A percentile compares a stretch with the other conserved stretches of the same genome.
Evolutionary conservation across 2,329 filamentous ascomycete species (phyloP).

Genomic region (Phaeoacremonium minimum): DNA sequence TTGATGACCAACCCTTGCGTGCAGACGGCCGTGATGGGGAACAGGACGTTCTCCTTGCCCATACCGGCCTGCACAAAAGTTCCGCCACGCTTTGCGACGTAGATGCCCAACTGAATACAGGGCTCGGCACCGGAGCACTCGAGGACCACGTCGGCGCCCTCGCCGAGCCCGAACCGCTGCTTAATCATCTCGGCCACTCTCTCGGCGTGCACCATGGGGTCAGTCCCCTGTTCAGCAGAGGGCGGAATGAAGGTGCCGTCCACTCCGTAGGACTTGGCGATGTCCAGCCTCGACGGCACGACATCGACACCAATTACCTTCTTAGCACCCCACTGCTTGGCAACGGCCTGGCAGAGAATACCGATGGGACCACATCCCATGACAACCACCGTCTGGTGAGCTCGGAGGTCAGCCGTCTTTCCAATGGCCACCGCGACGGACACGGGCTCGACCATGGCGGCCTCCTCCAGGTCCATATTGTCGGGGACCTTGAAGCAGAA

Average conservation of each 20-base stretch:
- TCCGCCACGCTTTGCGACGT: constrained; percentile 44
- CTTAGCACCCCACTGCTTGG: constrained; percentile 38
- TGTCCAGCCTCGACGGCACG: constrained; percentile 29
- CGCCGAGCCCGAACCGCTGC: constrained; percentile 27
- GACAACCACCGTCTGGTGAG: constrained; percentile 36
- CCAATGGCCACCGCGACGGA: constrained; percentile 44
- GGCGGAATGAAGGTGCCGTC: constrained; percentile 34
- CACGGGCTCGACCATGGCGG: constrained; percentile 46
- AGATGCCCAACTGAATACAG: constrained; percentile 49
- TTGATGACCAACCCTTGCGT: constrained; percentile 34
- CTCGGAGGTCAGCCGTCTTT: constrained; percentile 31
- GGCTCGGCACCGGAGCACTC: constrained; percentile 39
- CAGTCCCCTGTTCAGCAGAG: constrained; percentile 18
- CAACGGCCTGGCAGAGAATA: constrained; percentile 37
- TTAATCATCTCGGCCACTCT: constrained; percentile 32
- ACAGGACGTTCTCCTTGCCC: constrained; percentile 45
- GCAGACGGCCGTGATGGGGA: constrained; percentile 36
- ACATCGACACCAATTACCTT: constrained; percentile 43
- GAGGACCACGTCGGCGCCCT: constrained; percentile 43
- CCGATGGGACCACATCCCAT: constrained; percentile 48
- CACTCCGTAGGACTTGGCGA: constrained; percentile 37
- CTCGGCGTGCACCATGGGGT: constrained; percentile 29
- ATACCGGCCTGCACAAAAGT: constrained; percentile 57
- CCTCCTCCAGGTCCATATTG: constrained; percentile 41
- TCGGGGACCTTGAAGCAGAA: constrained; percentile 40